phyloP scores from a whole-genome alignment of 768 basidiomycete species.

The Mycena indigotica region DNA sequence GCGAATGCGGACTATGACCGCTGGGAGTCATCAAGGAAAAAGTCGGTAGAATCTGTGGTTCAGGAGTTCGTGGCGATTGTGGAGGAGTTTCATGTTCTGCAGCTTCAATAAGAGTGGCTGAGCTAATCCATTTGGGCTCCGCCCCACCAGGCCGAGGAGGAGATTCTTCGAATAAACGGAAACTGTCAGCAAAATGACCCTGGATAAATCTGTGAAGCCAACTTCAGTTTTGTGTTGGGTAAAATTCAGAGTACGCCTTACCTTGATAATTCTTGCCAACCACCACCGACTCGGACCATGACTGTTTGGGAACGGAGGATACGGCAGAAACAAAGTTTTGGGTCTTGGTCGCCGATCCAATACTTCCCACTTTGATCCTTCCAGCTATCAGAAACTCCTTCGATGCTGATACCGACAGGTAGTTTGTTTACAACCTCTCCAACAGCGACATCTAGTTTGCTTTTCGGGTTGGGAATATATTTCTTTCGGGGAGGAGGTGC shows the following conservation, averaged over 20 bases:
- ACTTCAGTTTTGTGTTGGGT: too few species aligned
- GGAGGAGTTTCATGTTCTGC: slow-evolving; percentile 43
- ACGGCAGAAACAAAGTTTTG: slow-evolving; percentile 88
- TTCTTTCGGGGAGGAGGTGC: slow-evolving; percentile 52
- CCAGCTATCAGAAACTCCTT: slow-evolving; percentile 83
- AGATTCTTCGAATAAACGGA: slow-evolving; percentile 71
- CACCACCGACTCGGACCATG: slow-evolving; percentile 96
- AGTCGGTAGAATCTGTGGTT: slow-evolving; percentile 65
- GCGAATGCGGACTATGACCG: slow-evolving; percentile 51
- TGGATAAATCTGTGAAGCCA: slow-evolving; percentile 73
- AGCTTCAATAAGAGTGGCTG: slow-evolving; percentile 66
- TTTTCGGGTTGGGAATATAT: slow-evolving; percentile 88
- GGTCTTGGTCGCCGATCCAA: slow-evolving; percentile 92
- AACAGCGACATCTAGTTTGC: slow-evolving; percentile 89
- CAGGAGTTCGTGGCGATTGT: slow-evolving; percentile 63
- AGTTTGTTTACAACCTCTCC: slow-evolving; percentile 90
- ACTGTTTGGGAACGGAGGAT: slow-evolving; percentile 90
- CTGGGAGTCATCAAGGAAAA: slow-evolving; percentile 66
- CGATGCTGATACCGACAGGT: slow-evolving; percentile 79
- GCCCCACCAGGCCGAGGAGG: slow-evolving; percentile 52
- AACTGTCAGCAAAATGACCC: slow-evolving; percentile 82
- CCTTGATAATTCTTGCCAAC: slow-evolving; percentile 92
- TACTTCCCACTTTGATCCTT: slow-evolving; percentile 93
- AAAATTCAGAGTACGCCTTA: too few species aligned
- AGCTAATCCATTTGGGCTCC: slow-evolving; percentile 86